Percentiles rank a stretch among this genome's conserved stretches.
phyloP scores from a whole-genome alignment of 1,284 basidiomycete species.

The Apiotrichum sp. region DNA sequence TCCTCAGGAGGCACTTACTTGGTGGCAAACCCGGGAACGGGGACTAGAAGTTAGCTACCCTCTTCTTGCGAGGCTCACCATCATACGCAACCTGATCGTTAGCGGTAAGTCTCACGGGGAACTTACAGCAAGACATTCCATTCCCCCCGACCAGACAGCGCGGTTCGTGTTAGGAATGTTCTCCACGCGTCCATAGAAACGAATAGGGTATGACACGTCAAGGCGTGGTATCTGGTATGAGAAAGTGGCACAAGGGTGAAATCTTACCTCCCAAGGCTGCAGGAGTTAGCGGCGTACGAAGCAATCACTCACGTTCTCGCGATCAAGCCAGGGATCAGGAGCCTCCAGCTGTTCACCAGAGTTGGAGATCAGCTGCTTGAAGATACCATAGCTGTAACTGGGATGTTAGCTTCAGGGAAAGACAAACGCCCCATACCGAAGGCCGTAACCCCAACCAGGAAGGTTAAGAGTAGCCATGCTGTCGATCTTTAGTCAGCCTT shows the following conservation, averaged over 20 bases:
- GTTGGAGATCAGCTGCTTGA: conserved; percentile 76
- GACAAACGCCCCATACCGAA: conserved; percentile 47
- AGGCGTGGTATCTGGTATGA: conserved; percentile 59
- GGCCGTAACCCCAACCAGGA: conserved; percentile 81
- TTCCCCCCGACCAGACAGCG: conserved; percentile 77
- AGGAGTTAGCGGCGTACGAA: no score
- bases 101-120: neutral
- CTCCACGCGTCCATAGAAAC: conserved; percentile 79
- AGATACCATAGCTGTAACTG: conserved; percentile 80
- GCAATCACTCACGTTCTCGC: conserved; percentile 57
- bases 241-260: neutral
- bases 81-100: conserved; percentile 64
- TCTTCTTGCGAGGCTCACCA: conserved; percentile 28
- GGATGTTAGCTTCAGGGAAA: no score
- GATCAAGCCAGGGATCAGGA: conserved; percentile 85
- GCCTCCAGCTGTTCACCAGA: conserved; percentile 76
- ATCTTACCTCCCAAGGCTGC: conserved; percentile 56
- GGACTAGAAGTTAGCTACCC: conserved; percentile 34
- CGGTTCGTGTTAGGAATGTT: conserved; percentile 57
- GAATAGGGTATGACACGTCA: conserved; percentile 63
- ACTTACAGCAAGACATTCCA: conserved; percentile 70
- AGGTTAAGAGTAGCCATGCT: conserved; percentile 65
- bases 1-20: conserved; percentile 18
- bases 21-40: conserved; percentile 67
- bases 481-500: conserved; percentile 34